Base-by-base conservation (phyloP, 495 filamentous ascomycete genomes). In the Aspergillus campestris region DNA sequence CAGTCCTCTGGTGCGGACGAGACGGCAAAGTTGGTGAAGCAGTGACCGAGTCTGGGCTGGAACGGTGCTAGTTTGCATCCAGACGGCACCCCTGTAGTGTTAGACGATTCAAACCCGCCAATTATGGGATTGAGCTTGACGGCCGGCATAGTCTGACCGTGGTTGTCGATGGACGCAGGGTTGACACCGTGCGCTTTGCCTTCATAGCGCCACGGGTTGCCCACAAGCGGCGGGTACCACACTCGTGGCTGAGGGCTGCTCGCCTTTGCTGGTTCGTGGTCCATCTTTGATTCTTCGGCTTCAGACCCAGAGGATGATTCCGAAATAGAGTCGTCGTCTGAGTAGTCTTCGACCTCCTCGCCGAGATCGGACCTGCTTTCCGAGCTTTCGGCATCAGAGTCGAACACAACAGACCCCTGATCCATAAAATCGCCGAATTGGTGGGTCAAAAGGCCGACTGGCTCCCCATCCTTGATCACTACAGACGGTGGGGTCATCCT, bases 401-500 rank as follows among this genome's bases (percentile, higher is more conserved):
- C 30, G 12, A 24, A 24, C 4, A 24, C 4, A 24, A 24, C 37
- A 30, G 43, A 34, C 8, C 42, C 36, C n/a, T 39, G 30, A 29
- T 28, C n/a, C 29, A 40, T 11, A 13, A 38, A 39, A 13, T 35
- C 44, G 43, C 29, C 27, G 12, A 27, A 33, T 31, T 57, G 45
- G 9, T 39, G 47, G n/a, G 38, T 13, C 14, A 46, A 24, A 24
- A 4, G 44, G 24, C 29, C 18, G 28, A n/a, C 29, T 8, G 39
- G 14, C 4, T 49, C 34, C 15, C 31, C 45, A 13, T 28, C 24
- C 6, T 36, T 40, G 48, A 38, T 34, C 3, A 14, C 7, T 27
- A 31, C 38, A n/a, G 50, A 42, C 7, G 51, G 42, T 30, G 57
- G 57, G 9, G 57, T 57, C 54, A 51, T 55, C 44, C 51, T 50